Conservation (phyloP, 176 grass and related monocot species). For the Themeda triandra region DNA sequence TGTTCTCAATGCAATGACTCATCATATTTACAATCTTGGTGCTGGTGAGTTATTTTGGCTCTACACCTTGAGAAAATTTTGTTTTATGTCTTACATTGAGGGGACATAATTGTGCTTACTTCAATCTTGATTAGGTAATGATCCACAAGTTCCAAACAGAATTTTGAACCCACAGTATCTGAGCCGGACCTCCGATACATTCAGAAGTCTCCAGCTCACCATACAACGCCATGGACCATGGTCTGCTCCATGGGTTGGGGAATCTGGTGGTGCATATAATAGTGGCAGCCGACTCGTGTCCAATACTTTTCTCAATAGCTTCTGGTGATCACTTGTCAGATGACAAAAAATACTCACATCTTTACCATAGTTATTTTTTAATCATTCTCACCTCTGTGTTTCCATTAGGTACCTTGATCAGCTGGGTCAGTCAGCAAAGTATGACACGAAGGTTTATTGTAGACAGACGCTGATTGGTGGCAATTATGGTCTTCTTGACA, state of each 20-base stretch:
- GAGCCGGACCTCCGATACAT: slow-evolving; percentile 55
- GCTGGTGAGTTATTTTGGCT: slow-evolving; percentile 52
- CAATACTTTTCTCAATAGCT: slow-evolving; percentile 90
- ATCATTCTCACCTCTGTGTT: slow-evolving; percentile 20
- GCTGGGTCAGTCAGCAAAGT: slow-evolving; percentile 84
- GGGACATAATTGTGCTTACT: not conserved
- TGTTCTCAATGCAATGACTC: slow-evolving; percentile 68
- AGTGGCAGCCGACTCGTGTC: slow-evolving; percentile 78
- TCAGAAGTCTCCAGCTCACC: slow-evolving; percentile 76
- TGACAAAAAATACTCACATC: not conserved
- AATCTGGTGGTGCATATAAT: slow-evolving; percentile 95
- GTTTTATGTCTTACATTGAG: not conserved
- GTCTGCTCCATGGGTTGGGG: slow-evolving; percentile 87
- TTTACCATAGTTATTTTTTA: not conserved
- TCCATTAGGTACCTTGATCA: slow-evolving; percentile 93
- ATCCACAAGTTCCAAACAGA: slow-evolving; percentile 57
- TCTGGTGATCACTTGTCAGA: slow-evolving; percentile 65
- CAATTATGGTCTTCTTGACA: slow-evolving; percentile 96
- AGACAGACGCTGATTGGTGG: slow-evolving; percentile 89
- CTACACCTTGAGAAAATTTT: not conserved
- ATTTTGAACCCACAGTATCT: slow-evolving; percentile 80
- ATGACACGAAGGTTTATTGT: slow-evolving; percentile 92
- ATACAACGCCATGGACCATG: slow-evolving; percentile 78
- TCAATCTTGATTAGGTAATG: slow-evolving; percentile 63
- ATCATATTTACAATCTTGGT: slow-evolving; percentile 99